Percentiles rank a stretch among this genome's conserved stretches.
Evolutionary conservation across 495 filamentous ascomycete genomes (phyloP).

Genomic region (Penicillium parvum): DNA sequence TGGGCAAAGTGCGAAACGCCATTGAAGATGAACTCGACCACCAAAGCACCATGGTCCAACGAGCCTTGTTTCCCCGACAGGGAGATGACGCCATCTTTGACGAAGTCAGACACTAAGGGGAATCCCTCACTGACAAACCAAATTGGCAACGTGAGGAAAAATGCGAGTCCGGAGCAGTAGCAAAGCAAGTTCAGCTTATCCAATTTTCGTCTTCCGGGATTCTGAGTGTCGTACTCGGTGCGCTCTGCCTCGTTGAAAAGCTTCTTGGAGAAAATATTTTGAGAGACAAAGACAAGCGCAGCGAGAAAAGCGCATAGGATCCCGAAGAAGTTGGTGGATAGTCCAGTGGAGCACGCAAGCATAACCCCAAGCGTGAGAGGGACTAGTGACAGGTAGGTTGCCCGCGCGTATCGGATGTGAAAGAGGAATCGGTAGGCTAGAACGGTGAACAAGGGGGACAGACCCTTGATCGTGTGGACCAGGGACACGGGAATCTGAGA

Average conservation of each 20-base stretch:
- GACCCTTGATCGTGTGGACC: constrained; percentile 98
- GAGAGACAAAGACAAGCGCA: constrained; percentile 92
- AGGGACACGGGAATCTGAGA: constrained; percentile 92
- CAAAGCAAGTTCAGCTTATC: constrained; percentile 97
- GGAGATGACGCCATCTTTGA: constrained; percentile 60
- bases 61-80: constrained; percentile 59
- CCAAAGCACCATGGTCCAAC: constrained; percentile 72
- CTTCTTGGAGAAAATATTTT: constrained; percentile 98
- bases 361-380: constrained; percentile 90
- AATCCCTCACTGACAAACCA: constrained; percentile 92
- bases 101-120: constrained; percentile 49
- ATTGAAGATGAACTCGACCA: constrained; percentile 90
- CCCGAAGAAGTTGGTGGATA: constrained; percentile 81
- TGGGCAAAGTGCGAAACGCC: constrained; percentile 96
- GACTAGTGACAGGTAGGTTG: constrained; percentile 89
- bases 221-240: constrained; percentile 65
- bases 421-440: constrained; percentile 87
- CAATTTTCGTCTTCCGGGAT: constrained; percentile 62
- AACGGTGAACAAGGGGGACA: constrained; percentile 94
- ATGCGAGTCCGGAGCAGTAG: constrained; percentile 90
- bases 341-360: constrained; percentile 88
- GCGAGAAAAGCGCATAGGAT: constrained; percentile 81
- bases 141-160: constrained; percentile 83
- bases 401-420: constrained; percentile 76
- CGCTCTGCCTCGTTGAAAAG: constrained; percentile 94